phyloP scores from a whole-genome alignment of 805 yeast species.

The Zygosaccharomyces rouxii region DNA sequence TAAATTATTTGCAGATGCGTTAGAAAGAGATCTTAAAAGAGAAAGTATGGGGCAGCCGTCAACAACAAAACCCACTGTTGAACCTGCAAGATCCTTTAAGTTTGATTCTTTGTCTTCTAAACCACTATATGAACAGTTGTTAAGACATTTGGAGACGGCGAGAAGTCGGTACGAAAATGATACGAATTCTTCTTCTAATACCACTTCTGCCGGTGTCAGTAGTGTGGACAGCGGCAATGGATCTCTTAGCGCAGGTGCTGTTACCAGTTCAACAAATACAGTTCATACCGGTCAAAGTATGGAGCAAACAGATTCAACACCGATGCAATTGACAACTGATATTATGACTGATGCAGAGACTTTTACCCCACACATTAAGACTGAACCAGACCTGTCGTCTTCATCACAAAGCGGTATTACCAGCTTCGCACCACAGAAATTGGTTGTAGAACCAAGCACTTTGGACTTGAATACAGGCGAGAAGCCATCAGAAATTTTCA shows the following conservation, averaged over 20 bases:
- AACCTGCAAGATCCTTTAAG: constrained; percentile 75
- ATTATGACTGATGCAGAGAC: constrained; percentile 5
- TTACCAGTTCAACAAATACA: neutral
- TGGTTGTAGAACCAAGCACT: constrained; percentile 17
- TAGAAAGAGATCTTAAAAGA: constrained; percentile 85
- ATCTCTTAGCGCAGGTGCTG: neutral
- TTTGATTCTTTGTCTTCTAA: constrained; percentile 47
- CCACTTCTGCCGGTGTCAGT: neutral
- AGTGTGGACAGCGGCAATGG: neutral
- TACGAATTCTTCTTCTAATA: neutral
- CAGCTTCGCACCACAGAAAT: constrained; percentile 19
- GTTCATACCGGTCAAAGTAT: neutral
- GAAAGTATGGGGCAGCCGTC: constrained; percentile 58
- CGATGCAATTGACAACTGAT: constrained; percentile 8
- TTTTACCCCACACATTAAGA: constrained; percentile 7
- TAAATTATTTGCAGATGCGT: constrained; percentile 83
- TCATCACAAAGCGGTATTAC: constrained; percentile 9
- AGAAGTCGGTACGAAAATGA: constrained; percentile 13
- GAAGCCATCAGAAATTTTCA: constrained; percentile 1
- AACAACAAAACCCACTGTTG: constrained; percentile 66
- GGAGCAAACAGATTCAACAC: neutral
- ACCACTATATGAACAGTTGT: constrained; percentile 53
- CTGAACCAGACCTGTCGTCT: constrained; percentile 3
- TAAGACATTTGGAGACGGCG: constrained; percentile 37
- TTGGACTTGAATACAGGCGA: constrained; percentile 10